These are phyloP conservation scores for Pythium graminicola DNA, from an alignment of 352 stramenopile genomes.

Conservation along the genomic window DNA sequence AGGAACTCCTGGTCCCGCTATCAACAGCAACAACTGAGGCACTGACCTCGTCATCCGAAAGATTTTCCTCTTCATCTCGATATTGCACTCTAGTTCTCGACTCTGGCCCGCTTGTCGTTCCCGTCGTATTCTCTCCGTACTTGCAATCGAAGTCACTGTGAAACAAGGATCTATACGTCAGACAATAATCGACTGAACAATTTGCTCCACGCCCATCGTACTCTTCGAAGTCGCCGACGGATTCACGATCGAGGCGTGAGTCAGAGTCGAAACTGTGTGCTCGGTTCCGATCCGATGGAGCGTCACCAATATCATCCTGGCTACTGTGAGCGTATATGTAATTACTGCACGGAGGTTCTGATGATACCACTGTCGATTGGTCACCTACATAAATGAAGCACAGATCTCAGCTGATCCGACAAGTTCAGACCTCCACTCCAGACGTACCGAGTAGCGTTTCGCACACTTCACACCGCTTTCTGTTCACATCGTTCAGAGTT, in stretches of 20 bases:
- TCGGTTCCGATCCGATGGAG: not conserved
- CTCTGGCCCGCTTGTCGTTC: not conserved
- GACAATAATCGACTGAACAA: not conserved
- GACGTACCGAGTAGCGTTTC: conserved; percentile 30
- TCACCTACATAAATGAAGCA: too few relatives aligned
- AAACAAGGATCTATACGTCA: not conserved
- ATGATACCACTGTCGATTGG: too few relatives aligned
- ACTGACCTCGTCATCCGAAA: conserved; percentile 59
- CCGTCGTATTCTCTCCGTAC: not conserved
- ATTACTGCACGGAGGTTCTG: too few relatives aligned
- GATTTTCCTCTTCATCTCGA: conserved; percentile 40
- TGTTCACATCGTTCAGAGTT: conserved; percentile 36
- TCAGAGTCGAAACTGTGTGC: not conserved
- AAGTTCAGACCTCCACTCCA: not conserved
- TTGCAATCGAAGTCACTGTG: conserved; percentile 4
- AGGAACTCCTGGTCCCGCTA: too few relatives aligned
- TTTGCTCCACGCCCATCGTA: not conserved
- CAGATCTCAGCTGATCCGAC: not conserved
- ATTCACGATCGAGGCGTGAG: not conserved
- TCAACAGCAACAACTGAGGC: too few relatives aligned
- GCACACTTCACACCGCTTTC: conserved; percentile 45
- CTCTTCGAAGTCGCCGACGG: conserved; percentile 6
- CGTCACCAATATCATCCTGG: not conserved
- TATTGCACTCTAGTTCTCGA: not conserved
- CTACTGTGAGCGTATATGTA: too few relatives aligned